phyloP scores from a whole-genome alignment of 2,329 filamentous ascomycete genomes.

The Cladophialophora psammophila region DNA sequence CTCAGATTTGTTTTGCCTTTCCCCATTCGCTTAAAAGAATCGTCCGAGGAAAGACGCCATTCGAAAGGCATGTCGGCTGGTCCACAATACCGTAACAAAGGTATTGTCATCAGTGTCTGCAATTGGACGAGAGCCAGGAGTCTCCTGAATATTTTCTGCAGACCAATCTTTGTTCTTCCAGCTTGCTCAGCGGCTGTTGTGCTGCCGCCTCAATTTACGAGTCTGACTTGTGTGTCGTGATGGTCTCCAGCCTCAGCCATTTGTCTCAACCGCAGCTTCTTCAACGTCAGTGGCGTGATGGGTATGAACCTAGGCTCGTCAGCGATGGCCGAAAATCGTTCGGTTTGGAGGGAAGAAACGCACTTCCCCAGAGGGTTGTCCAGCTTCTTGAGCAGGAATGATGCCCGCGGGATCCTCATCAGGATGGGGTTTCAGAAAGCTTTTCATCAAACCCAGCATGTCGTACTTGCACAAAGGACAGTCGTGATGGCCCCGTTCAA shows the following conservation, averaged over 20 bases:
- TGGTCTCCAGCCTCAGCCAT: background rate
- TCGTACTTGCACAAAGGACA: constrained; percentile 37
- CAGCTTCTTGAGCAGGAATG: background rate
- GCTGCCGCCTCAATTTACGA: background rate
- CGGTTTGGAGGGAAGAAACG: background rate
- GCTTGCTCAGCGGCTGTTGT: background rate
- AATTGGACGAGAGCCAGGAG: background rate
- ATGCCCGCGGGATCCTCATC: background rate
- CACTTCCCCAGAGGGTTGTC: constrained; percentile 1
- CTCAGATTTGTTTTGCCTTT: background rate
- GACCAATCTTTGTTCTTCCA: background rate
- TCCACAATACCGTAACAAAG: background rate
- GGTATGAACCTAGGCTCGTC: background rate
- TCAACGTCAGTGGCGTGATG: background rate
- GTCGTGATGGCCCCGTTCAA: constrained; percentile 35
- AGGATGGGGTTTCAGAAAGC: constrained; percentile 8
- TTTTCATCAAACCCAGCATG: constrained; percentile 30
- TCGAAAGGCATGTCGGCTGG: background rate
- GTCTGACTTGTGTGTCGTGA: background rate
- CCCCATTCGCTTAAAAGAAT: background rate
- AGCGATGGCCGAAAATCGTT: background rate
- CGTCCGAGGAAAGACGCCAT: background rate
- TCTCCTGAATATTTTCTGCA: background rate
- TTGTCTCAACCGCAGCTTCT: background rate
- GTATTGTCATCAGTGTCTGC: background rate